Evolutionary conservation across 2,329 filamentous ascomycete genomes (phyloP).

Genomic region (Ceratocystis alfenasii): DNA sequence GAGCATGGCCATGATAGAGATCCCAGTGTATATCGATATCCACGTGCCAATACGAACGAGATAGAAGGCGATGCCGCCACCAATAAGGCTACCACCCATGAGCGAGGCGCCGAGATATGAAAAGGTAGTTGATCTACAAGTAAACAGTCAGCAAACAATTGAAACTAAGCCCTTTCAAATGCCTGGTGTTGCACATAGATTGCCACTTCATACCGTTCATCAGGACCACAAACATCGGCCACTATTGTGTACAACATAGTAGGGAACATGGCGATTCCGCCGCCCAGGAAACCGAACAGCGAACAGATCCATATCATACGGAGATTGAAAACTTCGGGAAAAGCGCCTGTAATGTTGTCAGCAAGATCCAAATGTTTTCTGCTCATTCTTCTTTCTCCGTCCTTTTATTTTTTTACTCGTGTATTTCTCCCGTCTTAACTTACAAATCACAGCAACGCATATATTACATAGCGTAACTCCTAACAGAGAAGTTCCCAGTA

Average conservation of each 20-base stretch:
- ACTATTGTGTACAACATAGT: slow-evolving; percentile 24
- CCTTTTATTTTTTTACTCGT: background rate
- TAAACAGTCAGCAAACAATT: background rate
- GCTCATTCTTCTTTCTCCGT: too few relatives aligned
- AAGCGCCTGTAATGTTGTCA: slow-evolving; percentile 14
- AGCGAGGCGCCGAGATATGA: slow-evolving; percentile 23
- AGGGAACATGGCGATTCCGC: slow-evolving; percentile 23
- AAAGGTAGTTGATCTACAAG: slow-evolving; percentile 23
- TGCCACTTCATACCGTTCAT: slow-evolving; percentile 19
- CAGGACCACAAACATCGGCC: slow-evolving; percentile 21
- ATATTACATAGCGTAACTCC: slow-evolving; percentile 20
- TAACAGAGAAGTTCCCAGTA: slow-evolving; percentile 22
- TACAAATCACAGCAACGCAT: slow-evolving; percentile 20
- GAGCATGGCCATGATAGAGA: slow-evolving; percentile 18
- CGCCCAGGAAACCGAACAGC: slow-evolving; percentile 24
- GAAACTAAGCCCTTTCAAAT: background rate
- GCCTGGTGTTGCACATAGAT: slow-evolving; percentile 15
- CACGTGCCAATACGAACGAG: slow-evolving; percentile 22
- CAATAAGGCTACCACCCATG: slow-evolving; percentile 22
- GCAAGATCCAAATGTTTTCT: background rate
- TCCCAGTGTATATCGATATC: slow-evolving; percentile 21
- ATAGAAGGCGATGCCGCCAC: slow-evolving; percentile 23
- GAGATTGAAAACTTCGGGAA: slow-evolving; percentile 22
- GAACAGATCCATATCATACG: slow-evolving; percentile 23
- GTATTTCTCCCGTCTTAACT: background rate